phyloP scores from a whole-genome alignment of 306 rosid species.

The Pterocarpus santalinus region DNA sequence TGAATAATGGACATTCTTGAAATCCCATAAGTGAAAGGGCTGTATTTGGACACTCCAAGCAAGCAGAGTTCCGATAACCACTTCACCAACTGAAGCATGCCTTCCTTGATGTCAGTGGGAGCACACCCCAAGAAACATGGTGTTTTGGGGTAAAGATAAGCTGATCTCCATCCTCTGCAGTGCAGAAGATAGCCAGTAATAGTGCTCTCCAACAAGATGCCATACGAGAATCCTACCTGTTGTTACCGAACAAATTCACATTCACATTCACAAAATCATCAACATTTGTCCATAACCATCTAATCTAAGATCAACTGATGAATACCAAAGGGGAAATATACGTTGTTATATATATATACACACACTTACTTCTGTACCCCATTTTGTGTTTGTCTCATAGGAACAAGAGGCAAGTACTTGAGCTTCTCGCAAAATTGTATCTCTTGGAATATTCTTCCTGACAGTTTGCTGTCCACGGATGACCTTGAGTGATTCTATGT shows the following conservation, averaged over 20 bases:
- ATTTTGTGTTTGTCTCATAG: slow-evolving; percentile 51
- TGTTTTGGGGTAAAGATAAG: slow-evolving; percentile 51
- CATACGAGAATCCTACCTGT: slow-evolving; percentile 58
- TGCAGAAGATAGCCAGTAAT: slow-evolving; percentile 52
- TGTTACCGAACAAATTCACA: not conserved
- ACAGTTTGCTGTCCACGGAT: slow-evolving; percentile 37
- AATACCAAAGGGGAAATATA: not conserved
- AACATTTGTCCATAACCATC: not conserved
- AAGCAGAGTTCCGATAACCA: slow-evolving; percentile 53
- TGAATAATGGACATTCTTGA: slow-evolving; percentile 45
- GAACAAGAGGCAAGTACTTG: slow-evolving; percentile 49
- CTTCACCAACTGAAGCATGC: slow-evolving; percentile 53
- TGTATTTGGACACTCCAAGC: slow-evolving; percentile 47
- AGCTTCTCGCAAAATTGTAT: slow-evolving; percentile 48
- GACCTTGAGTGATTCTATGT: slow-evolving; percentile 48
- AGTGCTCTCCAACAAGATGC: slow-evolving; percentile 51
- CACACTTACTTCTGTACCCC: slow-evolving; percentile 58
- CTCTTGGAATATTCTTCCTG: slow-evolving; percentile 12
- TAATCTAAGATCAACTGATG: too few relatives aligned
- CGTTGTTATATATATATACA: not conserved
- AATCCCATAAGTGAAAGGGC: slow-evolving; percentile 53
- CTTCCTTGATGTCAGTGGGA: slow-evolving; percentile 56
- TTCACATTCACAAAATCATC: not conserved
- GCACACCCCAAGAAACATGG: slow-evolving; percentile 61
- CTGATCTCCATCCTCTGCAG: slow-evolving; percentile 58